Percentiles rank a stretch among this genome's conserved stretches.
Evolutionary conservation across 1,139 yeast genomes (phyloP).

Genomic region (Debaryomyces singareniensis): DNA sequence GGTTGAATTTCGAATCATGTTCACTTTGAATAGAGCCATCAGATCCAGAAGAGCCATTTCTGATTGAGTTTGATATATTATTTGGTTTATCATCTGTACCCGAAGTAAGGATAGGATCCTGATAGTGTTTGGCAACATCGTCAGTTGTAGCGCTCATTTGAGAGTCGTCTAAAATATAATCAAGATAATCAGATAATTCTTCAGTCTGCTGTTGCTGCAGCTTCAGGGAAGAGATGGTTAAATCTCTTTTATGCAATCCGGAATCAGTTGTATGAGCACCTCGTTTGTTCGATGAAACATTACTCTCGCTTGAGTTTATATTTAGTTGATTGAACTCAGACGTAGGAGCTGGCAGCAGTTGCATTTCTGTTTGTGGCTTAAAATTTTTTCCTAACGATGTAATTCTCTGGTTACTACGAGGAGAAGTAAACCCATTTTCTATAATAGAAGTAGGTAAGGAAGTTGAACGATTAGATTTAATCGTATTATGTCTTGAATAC

Average conservation of each 20-base stretch:
- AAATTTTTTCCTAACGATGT: background rate
- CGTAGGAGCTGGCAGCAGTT: background rate
- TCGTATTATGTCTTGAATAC: conserved; percentile 27
- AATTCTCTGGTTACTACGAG: background rate
- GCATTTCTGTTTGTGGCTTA: no score
- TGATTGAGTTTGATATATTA: background rate
- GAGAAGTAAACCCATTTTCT: conserved; percentile 3
- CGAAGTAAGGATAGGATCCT: no score
- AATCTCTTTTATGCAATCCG: no score
- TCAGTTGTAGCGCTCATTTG: no score
- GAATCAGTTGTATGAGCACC: no score
- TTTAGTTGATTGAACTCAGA: background rate
- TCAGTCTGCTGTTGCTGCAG: background rate
- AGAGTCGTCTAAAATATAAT: conserved; percentile 25
- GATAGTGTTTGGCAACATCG: conserved; percentile 2
- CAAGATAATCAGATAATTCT: conserved; percentile 25
- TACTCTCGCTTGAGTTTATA: background rate
- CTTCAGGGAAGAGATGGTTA: background rate
- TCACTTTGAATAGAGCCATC: conserved; percentile 35
- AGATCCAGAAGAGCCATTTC: conserved; percentile 21
- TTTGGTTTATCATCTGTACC: no score
- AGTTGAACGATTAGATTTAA: conserved; percentile 31
- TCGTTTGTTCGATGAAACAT: background rate
- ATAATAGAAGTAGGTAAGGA: conserved; percentile 25
- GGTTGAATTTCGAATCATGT: conserved; percentile 7